Evolutionary conservation across 371 early-diverging fungal species (phyloP).

Genomic region (Mortierella sp.): DNA sequence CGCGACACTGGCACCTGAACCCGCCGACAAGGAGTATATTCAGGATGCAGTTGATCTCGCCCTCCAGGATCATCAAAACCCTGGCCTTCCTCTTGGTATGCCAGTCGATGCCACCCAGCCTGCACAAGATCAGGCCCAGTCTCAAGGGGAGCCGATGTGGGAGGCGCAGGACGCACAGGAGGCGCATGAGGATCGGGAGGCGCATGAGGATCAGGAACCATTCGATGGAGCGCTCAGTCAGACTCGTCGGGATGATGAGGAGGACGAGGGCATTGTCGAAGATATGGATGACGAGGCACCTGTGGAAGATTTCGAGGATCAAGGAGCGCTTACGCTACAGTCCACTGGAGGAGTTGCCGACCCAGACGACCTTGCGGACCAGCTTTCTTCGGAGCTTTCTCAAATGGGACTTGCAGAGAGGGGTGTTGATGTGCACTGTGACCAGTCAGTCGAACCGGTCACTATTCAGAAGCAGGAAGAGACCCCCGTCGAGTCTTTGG

Average conservation of each 20-base stretch:
- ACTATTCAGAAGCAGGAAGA: background rate
- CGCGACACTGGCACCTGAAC: background rate
- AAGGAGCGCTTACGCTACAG: background rate
- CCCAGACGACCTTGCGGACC: slow-evolving; percentile 11
- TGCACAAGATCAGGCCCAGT: background rate
- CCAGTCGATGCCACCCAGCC: background rate
- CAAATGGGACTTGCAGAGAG: slow-evolving; percentile 28
- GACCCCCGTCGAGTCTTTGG: background rate
- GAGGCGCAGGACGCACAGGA: background rate
- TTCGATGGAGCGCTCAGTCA: background rate
- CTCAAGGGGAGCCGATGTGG: background rate
- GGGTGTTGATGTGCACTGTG: background rate
- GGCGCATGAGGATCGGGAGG: background rate
- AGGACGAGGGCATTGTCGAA: background rate
- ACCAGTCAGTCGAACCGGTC: background rate
- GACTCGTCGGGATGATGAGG: background rate
- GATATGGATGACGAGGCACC: background rate
- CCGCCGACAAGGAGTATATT: too few relatives aligned
- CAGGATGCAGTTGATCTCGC: background rate
- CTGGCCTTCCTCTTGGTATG: background rate
- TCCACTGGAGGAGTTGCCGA: background rate
- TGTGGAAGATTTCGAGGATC: background rate
- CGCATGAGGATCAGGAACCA: too few relatives aligned
- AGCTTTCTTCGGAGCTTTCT: slow-evolving; percentile 42
- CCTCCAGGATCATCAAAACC: background rate